Evolutionary conservation across 2,329 filamentous ascomycete genomes (phyloP), one percentile per base, ranked within the genome.

Genomic region (Domatiomyces catenatus): DNA sequence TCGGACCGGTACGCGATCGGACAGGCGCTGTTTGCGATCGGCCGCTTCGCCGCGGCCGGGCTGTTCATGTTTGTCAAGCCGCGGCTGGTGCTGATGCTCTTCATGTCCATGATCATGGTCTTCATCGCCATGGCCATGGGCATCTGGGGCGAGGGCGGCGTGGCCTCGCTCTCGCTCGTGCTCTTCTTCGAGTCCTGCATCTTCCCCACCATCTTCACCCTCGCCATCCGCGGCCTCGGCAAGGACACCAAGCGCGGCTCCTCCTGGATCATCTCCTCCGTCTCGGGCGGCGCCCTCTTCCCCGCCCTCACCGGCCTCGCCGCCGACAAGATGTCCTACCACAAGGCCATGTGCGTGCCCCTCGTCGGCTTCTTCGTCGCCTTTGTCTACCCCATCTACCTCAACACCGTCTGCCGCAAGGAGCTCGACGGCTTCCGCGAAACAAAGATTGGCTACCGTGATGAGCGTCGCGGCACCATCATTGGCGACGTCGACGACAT

Each of bases 131-230:
- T 73, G 0, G 62, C 70, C 1, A 75, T 75, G 26, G 73, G 71
- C 0, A 68, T 74, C 54, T 62, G 63, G 17, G 67, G 67, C 22
- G 68, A 76, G 57, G 67, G 61, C 2, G 75, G 75, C 47, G 66
- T 77, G 55, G 67, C 65, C 18, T 81, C 86, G 57, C 69, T 84
- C 2, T 72, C 81, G 28, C 59, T 89, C 17, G 83, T 85, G 55
- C 80, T 86, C 57, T 86, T 93, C 65, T 86, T 85, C 61, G 86
- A 90, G 64, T 84, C 82, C 0, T 86, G 87, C 48, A 78, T 86
- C 58, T 94, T 86, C 72, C 87, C 88, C 0, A 80, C 89, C 1
- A 81, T 92, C 53, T 87, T 88, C 58, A 80, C 84, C 2, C 75
- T 92, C 10, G 84, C 83, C 2, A 80, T 94, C 52, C 78, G 86